phyloP scores from a whole-genome alignment of 352 stramenopile genomes.

The Phytophthora palmivora region DNA sequence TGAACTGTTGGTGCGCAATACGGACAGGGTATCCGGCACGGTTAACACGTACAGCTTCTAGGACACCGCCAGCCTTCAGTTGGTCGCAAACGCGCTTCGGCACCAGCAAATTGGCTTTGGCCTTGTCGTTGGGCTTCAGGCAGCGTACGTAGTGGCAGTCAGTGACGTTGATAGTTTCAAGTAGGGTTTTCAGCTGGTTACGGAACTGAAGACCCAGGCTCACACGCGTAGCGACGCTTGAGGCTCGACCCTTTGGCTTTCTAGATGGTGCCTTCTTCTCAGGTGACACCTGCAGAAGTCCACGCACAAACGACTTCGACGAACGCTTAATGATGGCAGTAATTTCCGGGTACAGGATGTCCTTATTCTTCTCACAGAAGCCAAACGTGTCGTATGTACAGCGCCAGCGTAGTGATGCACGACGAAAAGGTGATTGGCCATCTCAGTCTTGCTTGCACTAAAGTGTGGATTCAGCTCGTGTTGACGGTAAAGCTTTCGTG shows the following conservation, averaged over 20 bases:
- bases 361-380: conserved; percentile 98
- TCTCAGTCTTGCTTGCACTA: conserved; percentile 76
- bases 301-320: conserved; percentile 74
- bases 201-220: conserved; percentile 92
- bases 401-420: conserved; percentile 93
- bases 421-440: conserved; percentile 83
- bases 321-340: conserved; percentile 78
- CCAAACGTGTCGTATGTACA: conserved; percentile 94
- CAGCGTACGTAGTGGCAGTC: conserved; percentile 98
- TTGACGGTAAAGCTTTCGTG: conserved; percentile 81
- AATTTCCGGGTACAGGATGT: conserved; percentile 89
- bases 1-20: conserved; percentile 93
- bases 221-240: conserved; percentile 50
- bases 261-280: conserved; percentile 32
- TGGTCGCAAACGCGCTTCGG: conserved; percentile 96
- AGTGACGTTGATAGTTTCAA: conserved; percentile 94
- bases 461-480: conserved; percentile 78
- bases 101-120: conserved; percentile 85
- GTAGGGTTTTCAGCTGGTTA: conserved; percentile 90
- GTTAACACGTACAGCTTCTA: conserved; percentile 98
- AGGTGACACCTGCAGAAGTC: conserved; percentile 50
- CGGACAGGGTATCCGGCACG: conserved; percentile 98
- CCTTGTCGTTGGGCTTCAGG: conserved; percentile 98
- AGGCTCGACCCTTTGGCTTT: conserved; percentile 42
- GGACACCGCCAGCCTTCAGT: conserved; percentile 97